These are phyloP conservation scores for Aureobasidium sp. DNA, from an alignment of 2,329 filamentous ascomycete genomes.

Conservation along the genomic window DNA sequence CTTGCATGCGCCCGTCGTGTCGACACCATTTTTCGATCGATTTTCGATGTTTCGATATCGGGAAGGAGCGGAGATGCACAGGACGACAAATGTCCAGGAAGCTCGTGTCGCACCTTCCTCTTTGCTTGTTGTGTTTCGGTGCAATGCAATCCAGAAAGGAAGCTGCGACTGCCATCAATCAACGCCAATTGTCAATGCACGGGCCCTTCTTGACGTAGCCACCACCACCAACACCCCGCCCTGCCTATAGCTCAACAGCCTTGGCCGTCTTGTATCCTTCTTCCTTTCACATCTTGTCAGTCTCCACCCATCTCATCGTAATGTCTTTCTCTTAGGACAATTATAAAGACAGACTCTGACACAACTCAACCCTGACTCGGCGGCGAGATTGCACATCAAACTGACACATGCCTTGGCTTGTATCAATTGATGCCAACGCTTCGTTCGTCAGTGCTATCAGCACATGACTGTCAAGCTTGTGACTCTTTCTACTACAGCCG, in stretches of 20 bases:
- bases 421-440: too few relatives aligned
- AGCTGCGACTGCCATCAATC: conserved; percentile 12
- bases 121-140: neutral
- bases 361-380: too few relatives aligned
- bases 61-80: neutral
- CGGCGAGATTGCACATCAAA: too few relatives aligned
- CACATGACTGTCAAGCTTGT: too few relatives aligned
- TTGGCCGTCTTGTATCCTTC: neutral
- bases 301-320: too few relatives aligned
- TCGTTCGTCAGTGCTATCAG: too few relatives aligned
- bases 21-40: neutral
- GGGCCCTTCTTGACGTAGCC: conserved; percentile 11
- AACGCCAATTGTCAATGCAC: conserved; percentile 10
- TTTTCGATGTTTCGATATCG: neutral
- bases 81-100: neutral
- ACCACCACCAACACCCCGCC: neutral
- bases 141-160: neutral
- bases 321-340: too few relatives aligned
- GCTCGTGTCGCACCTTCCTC: neutral
- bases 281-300: neutral
- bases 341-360: too few relatives aligned
- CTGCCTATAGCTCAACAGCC: neutral
- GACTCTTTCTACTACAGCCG: too few relatives aligned
- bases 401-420: too few relatives aligned
- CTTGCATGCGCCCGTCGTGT: conserved; percentile 12